Conservation (phyloP, 768 basidiomycete genomes). For the Strobilomyces dryophilus region DNA sequence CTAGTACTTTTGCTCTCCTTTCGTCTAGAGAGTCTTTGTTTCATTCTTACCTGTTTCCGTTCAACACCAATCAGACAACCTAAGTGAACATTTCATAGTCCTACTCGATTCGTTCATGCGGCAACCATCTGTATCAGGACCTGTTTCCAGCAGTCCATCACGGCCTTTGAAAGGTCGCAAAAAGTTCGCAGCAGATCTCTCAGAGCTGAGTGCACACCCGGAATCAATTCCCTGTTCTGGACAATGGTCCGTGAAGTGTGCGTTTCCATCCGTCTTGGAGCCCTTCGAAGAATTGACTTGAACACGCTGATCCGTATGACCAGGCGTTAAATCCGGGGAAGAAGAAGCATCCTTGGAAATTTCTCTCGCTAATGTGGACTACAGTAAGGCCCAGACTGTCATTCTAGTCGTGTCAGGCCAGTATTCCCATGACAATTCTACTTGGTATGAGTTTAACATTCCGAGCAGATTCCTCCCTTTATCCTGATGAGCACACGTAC, state of each 20-base stretch:
- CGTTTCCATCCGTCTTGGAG: slow-evolving; percentile 10
- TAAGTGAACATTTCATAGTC: background rate
- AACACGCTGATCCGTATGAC: background rate
- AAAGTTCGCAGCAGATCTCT: slow-evolving; percentile 55
- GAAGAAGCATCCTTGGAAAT: slow-evolving; percentile 66
- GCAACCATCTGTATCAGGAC: background rate
- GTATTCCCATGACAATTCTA: slow-evolving; percentile 4
- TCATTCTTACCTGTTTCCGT: background rate
- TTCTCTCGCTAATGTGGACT: slow-evolving; percentile 25
- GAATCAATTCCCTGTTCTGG: slow-evolving; percentile 33
- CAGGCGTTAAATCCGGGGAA: slow-evolving; percentile 53
- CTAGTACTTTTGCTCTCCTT: background rate
- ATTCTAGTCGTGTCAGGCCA: slow-evolving; percentile 50
- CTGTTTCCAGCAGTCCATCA: background rate
- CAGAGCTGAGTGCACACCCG: slow-evolving; percentile 39
- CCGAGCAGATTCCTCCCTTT: slow-evolving; percentile 58
- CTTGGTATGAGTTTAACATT: background rate
- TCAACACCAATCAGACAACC: background rate
- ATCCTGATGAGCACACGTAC: slow-evolving; percentile 54
- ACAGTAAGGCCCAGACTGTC: slow-evolving; percentile 15
- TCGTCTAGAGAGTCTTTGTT: background rate
- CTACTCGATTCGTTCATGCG: background rate
- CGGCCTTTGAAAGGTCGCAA: slow-evolving; percentile 48
- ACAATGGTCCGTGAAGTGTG: slow-evolving; percentile 42
- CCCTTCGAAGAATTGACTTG: background rate